Percentiles rank a stretch among this genome's conserved stretches.
Evolutionary conservation across 495 filamentous ascomycete genomes (phyloP).

Genomic region (Cenococcum geophilum): DNA sequence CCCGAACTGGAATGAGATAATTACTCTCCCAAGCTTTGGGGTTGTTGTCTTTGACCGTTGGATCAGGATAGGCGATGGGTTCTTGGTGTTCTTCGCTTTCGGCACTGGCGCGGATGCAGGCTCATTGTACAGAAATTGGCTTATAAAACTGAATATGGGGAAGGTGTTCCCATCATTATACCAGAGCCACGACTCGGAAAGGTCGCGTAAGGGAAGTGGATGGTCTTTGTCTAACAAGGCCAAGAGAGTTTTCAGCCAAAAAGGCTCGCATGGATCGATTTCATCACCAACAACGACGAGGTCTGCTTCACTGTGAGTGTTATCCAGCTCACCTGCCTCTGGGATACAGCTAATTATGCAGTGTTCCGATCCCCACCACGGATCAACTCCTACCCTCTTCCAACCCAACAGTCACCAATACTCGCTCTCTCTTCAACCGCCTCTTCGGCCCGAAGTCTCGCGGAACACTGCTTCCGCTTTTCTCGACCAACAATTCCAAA

Average conservation of each 20-base stretch:
- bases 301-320: neutral
- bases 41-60: constrained; percentile 58
- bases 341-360: neutral
- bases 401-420: neutral
- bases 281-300: neutral
- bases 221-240: constrained; percentile 14
- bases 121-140: constrained; percentile 59
- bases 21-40: constrained; percentile 54
- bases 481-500: neutral
- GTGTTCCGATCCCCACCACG: neutral
- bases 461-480: neutral
- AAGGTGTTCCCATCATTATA: constrained; percentile 42
- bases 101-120: constrained; percentile 71
- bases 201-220: constrained; percentile 6
- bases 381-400: neutral
- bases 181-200: neutral
- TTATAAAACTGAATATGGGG: constrained; percentile 48
- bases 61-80: constrained; percentile 54
- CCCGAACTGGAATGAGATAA: constrained; percentile 53
- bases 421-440: neutral
- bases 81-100: constrained; percentile 69
- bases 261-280: neutral
- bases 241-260: constrained; percentile 17
- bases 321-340: neutral
- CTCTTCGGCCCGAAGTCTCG: neutral